phyloP scores from a whole-genome alignment of 192 early-diverging fungal genomes.

The Spizellomyces sp. region DNA sequence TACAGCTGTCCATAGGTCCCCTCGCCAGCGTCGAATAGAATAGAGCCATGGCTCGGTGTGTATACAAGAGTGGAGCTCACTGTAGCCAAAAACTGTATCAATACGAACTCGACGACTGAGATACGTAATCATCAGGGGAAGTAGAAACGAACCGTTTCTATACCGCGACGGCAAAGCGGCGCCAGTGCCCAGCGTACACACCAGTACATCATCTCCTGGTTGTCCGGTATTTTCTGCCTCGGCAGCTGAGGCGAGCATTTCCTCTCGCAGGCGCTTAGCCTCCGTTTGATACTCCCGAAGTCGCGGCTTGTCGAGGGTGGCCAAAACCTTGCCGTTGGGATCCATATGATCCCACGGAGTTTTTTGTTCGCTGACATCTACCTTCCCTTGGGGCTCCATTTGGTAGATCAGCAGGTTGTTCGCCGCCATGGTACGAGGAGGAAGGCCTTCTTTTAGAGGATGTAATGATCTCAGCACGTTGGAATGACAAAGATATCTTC shows the following conservation, averaged over 20 bases:
- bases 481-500: no score
- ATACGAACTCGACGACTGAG: background rate
- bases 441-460: no score
- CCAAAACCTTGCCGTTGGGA: background rate
- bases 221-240: background rate
- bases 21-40: conserved; percentile 91
- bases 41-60: conserved; percentile 58
- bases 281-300: no score
- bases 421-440: conserved; percentile 25
- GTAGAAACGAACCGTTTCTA: conserved; percentile 73
- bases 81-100: conserved; percentile 13
- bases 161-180: conserved; percentile 85
- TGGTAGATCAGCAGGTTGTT: conserved; percentile 48
- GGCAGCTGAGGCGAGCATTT: background rate
- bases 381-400: conserved; percentile 58
- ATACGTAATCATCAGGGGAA: background rate
- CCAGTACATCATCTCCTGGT: conserved; percentile 24
- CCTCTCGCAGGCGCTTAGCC: background rate
- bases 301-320: no score
- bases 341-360: no score
- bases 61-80: conserved; percentile 82
- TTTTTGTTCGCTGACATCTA: conserved; percentile 45
- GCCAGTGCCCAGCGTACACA: conserved; percentile 88
- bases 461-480: no score
- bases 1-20: conserved; percentile 83